phyloP scores from a whole-genome alignment of 1,284 basidiomycete species.

The Taiwanofungus camphoratus region DNA sequence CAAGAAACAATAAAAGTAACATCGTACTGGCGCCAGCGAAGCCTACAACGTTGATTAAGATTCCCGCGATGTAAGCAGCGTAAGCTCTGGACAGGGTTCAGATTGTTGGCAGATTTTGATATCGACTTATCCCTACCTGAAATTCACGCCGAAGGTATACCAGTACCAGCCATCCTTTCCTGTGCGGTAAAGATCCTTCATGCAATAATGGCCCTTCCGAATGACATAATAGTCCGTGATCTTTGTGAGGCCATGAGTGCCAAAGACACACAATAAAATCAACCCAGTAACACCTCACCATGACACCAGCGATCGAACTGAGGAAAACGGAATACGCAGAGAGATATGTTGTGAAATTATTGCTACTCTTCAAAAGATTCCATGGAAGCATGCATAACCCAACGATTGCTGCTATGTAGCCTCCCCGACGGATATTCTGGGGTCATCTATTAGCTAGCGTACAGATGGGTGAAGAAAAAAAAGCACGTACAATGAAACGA shows the following conservation, averaged over 20 bases:
- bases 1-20: slow-evolving; percentile 10
- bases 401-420: slow-evolving; percentile 72
- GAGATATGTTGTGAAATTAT: slow-evolving; percentile 78
- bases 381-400: slow-evolving; percentile 77
- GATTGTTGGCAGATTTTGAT: not conserved
- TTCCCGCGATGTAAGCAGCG: slow-evolving; percentile 67
- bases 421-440: slow-evolving; percentile 80
- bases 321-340: slow-evolving; percentile 82
- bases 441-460: slow-evolving; percentile 3
- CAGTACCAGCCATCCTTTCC: slow-evolving; percentile 63
- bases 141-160: slow-evolving; percentile 74
- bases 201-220: slow-evolving; percentile 64
- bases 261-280: not conserved
- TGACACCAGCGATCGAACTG: slow-evolving; percentile 79
- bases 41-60: slow-evolving; percentile 78
- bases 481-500: slow-evolving; percentile 58
- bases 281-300: slow-evolving; percentile 39
- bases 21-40: slow-evolving; percentile 55
- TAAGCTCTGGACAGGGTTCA: slow-evolving; percentile 47
- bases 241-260: slow-evolving; percentile 25
- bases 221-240: slow-evolving; percentile 80
- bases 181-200: slow-evolving; percentile 67
- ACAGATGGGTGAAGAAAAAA: not conserved
- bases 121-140: slow-evolving; percentile 37
- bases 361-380: slow-evolving; percentile 74